These are phyloP conservation scores for Eutrema japonicum DNA, from an alignment of 345 rosid species.

Conservation along the genomic window DNA sequence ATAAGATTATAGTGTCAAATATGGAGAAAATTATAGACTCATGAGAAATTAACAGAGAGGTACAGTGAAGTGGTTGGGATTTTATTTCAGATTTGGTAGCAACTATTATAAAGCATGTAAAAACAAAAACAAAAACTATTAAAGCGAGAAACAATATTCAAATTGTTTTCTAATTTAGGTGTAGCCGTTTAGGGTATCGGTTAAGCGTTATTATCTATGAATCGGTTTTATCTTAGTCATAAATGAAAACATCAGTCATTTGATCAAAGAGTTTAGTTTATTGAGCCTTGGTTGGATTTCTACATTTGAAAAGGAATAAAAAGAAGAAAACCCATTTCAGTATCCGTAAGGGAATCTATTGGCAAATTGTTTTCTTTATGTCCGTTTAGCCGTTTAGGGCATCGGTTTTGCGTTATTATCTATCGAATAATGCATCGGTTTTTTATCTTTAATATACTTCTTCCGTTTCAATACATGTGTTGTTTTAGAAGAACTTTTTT, in stretches of 20 bases:
- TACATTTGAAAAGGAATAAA: no score
- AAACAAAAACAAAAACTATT: background rate
- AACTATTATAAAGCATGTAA: background rate
- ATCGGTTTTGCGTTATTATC: background rate
- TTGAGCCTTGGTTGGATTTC: no score
- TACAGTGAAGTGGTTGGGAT: conserved; percentile 13
- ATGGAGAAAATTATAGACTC: conserved; percentile 2
- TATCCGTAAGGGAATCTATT: no score
- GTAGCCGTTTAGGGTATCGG: no score
- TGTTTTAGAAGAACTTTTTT: background rate
- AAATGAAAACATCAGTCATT: no score
- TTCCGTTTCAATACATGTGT: background rate
- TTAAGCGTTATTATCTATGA: background rate
- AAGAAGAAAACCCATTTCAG: no score
- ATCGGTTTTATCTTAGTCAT: no score
- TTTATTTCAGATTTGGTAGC: conserved; percentile 11
- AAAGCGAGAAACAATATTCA: background rate
- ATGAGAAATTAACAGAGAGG: background rate
- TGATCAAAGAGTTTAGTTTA: no score
- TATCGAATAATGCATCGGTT: background rate
- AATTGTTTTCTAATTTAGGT: background rate
- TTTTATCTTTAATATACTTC: background rate
- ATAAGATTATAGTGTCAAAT: background rate
- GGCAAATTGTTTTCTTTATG: no score
- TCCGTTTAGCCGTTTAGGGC: no score